Conservation (phyloP, 192 early-diverging fungal species). For the Umbelopsis vinacea region DNA sequence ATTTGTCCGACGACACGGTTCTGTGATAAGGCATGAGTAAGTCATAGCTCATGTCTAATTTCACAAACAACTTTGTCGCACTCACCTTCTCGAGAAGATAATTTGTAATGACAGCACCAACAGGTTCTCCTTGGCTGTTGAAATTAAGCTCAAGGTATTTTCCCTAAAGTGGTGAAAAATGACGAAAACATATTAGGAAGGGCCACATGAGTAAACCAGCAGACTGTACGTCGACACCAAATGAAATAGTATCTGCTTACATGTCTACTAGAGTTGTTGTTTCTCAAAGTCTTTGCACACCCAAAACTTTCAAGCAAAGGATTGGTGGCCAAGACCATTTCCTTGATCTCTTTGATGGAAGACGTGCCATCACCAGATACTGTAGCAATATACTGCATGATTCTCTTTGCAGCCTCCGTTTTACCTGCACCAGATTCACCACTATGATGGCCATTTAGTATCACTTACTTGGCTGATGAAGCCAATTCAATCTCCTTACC, state of each 20-base stretch:
- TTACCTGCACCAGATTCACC: constrained; percentile 95
- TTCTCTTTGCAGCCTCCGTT: constrained; percentile 88
- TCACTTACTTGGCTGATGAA: neutral
- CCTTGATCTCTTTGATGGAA: constrained; percentile 93
- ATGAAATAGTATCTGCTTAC: constrained; percentile 46
- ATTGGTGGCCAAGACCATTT: constrained; percentile 99
- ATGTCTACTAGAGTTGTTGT: constrained; percentile 98
- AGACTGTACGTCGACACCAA: neutral
- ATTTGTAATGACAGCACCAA: constrained; percentile 97
- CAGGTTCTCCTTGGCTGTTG: constrained; percentile 87
- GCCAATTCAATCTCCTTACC: constrained; percentile 38
- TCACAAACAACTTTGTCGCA: neutral
- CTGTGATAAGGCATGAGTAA: constrained; percentile 39
- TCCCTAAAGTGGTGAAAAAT: constrained; percentile 58
- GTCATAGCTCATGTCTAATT: neutral
- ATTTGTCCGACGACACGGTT: constrained; percentile 94
- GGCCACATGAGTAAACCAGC: neutral
- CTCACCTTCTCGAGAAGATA: constrained; percentile 93
- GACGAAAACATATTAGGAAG: neutral
- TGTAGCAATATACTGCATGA: constrained; percentile 98
- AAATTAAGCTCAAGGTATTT: constrained; percentile 99
- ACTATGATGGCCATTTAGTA: constrained; percentile 39
- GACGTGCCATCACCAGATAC: constrained; percentile 83
- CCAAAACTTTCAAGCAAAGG: constrained; percentile 98
- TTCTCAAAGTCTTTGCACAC: constrained; percentile 97